phyloP scores from a whole-genome alignment of 176 grass and related monocot species.

The Raddia guianensis region DNA sequence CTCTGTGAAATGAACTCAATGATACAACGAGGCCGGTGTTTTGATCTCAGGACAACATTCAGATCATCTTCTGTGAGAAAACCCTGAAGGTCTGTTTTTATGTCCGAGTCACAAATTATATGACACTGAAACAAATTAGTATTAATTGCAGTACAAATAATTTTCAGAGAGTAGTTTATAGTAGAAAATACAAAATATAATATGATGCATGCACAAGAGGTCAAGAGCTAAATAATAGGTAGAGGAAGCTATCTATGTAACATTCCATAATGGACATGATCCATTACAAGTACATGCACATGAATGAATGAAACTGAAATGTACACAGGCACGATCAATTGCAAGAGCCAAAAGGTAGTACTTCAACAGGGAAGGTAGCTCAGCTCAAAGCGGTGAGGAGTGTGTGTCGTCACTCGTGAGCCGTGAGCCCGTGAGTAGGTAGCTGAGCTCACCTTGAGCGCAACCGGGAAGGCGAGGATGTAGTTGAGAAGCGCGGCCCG shows the following conservation, averaged over 20 bases:
- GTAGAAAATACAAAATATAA: neutral
- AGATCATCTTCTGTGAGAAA: conserved; percentile 83
- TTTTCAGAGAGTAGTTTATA: neutral
- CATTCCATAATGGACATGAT: conserved; percentile 2
- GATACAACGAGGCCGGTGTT: conserved; percentile 77
- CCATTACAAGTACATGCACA: neutral
- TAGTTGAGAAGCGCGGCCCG: conserved; percentile 61
- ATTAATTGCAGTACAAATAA: neutral
- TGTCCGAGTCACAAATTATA: conserved; percentile 69
- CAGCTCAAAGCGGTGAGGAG: no score
- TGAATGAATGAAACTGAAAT: neutral
- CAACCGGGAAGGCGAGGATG: conserved; percentile 84
- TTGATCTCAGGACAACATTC: conserved; percentile 61
- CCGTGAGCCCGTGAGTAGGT: neutral
- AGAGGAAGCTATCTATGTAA: neutral
- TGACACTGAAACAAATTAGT: conserved; percentile 69
- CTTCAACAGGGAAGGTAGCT: no score
- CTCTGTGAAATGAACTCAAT: conserved; percentile 87
- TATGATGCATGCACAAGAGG: neutral
- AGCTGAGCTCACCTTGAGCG: conserved; percentile 69
- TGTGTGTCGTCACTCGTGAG: neutral
- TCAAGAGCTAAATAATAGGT: neutral
- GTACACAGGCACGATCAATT: neutral
- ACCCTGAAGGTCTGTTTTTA: conserved; percentile 62
- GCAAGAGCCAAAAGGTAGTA: neutral